Evolutionary conservation across 2,329 filamentous ascomycete genomes (phyloP).

Genomic region (Grosmannia clavigera): DNA sequence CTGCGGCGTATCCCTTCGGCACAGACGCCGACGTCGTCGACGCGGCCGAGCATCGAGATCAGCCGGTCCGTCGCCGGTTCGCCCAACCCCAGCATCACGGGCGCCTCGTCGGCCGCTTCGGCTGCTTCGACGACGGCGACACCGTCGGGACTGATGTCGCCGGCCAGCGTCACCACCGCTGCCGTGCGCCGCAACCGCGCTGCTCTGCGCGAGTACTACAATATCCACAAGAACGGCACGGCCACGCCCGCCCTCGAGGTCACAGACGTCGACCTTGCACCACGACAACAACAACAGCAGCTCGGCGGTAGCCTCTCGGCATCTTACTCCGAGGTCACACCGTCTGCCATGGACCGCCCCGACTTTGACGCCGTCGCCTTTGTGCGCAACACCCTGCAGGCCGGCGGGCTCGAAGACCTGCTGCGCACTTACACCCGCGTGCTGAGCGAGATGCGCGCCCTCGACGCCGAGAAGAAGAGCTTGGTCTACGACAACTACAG

Average conservation of each 20-base stretch:
- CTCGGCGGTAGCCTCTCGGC: not conserved
- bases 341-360: slow-evolving; percentile 60
- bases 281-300: slow-evolving; percentile 13
- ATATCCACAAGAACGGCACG: slow-evolving; percentile 44
- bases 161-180: slow-evolving; percentile 7
- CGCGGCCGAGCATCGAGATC: slow-evolving; percentile 59
- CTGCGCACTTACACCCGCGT: slow-evolving; percentile 59
- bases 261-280: slow-evolving; percentile 24
- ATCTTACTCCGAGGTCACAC: slow-evolving; percentile 41
- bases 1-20: slow-evolving; percentile 42
- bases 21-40: slow-evolving; percentile 57
- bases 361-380: slow-evolving; percentile 64
- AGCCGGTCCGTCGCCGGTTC: slow-evolving; percentile 48
- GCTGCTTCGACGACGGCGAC: slow-evolving; percentile 14
- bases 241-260: slow-evolving; percentile 27
- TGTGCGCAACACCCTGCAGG: slow-evolving; percentile 47
- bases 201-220: slow-evolving; percentile 90
- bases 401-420: slow-evolving; percentile 54
- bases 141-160: slow-evolving; percentile 17
- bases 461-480: slow-evolving; percentile 94
- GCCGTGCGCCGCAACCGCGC: slow-evolving; percentile 55
- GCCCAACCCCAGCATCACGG: slow-evolving; percentile 24
- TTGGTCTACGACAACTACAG: slow-evolving; percentile 98
- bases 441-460: slow-evolving; percentile 68
- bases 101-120: slow-evolving; percentile 2